phyloP scores from a whole-genome alignment of 192 early-diverging fungal genomes.

The Allomyces arbusculus region DNA sequence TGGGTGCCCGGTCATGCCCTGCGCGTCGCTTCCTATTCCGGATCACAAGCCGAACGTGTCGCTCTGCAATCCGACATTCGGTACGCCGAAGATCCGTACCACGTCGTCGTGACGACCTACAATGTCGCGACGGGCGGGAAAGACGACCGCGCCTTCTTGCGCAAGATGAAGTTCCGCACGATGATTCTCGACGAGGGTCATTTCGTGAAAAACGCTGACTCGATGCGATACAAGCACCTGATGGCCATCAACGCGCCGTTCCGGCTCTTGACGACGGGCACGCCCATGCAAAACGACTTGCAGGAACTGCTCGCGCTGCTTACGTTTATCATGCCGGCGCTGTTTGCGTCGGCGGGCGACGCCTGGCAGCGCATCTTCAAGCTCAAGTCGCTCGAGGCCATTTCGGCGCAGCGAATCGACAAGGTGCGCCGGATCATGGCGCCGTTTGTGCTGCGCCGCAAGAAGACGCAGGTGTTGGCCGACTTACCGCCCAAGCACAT shows the following conservation, averaged over 20 bases:
- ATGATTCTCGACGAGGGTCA: slow-evolving; percentile 80
- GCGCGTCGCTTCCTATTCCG: slow-evolving; percentile 36
- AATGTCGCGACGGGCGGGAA: slow-evolving; percentile 45
- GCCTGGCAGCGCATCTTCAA: slow-evolving; percentile 35
- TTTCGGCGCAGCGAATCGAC: slow-evolving; percentile 36
- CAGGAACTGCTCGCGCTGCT: slow-evolving; percentile 67
- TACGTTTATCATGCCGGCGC: slow-evolving; percentile 65
- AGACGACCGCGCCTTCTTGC: slow-evolving; percentile 54
- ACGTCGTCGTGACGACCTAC: slow-evolving; percentile 68
- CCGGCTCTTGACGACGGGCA: slow-evolving; percentile 60
- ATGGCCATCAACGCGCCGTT: slow-evolving; percentile 38
- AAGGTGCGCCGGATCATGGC: slow-evolving; percentile 64
- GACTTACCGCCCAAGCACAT: slow-evolving; percentile 44
- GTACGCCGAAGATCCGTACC: slow-evolving; percentile 21
- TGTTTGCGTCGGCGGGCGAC: slow-evolving; percentile 42
- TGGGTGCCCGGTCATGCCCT: slow-evolving; percentile 40
- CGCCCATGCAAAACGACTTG: slow-evolving; percentile 70
- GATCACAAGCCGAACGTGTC: slow-evolving; percentile 30
- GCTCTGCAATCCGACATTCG: slow-evolving; percentile 27
- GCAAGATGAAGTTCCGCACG: slow-evolving; percentile 31
- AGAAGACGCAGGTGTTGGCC: slow-evolving; percentile 48
- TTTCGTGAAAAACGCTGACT: slow-evolving; percentile 75
- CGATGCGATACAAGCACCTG: slow-evolving; percentile 54
- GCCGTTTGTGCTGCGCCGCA: slow-evolving; percentile 70
- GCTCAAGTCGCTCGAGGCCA: slow-evolving; percentile 19